Percentiles rank a stretch among this genome's conserved stretches.
Evolutionary conservation across 176 grass and related monocot genomes (phyloP).

Genomic region (Cymbopogon citratus): DNA sequence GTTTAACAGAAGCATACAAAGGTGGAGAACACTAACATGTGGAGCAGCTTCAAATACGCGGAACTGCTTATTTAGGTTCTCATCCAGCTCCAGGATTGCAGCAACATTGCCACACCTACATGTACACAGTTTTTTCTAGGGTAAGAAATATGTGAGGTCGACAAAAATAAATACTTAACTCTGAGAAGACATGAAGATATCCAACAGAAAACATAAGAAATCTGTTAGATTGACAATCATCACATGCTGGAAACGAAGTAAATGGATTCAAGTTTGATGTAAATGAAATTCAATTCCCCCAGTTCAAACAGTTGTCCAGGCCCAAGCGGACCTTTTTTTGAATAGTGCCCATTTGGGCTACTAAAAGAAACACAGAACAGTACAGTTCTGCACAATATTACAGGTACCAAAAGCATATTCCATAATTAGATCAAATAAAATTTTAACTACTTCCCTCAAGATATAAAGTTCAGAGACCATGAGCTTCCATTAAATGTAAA

Average conservation of each 20-base stretch:
- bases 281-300: not conserved
- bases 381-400: not conserved
- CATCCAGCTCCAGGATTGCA: constrained; percentile 96
- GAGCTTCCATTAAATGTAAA: not conserved
- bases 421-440: not conserved
- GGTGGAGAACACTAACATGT: constrained; percentile 58
- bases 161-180: not conserved
- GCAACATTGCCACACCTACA: constrained; percentile 98
- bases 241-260: not conserved
- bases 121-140: not conserved
- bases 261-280: not conserved
- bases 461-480: not conserved
- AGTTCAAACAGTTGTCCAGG: not conserved
- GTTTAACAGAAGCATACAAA: not conserved
- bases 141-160: not conserved
- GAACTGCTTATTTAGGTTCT: constrained; percentile 89
- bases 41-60: constrained; percentile 95
- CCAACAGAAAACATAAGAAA: not conserved
- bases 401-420: not conserved
- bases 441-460: not conserved
- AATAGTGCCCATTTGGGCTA: not conserved
- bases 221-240: not conserved
- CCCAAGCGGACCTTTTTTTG: not conserved
- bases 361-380: constrained; percentile 9
- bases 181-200: not conserved